Evolutionary conservation across 805 yeast genomes (phyloP), one percentile per base, ranked within the genome.

Genomic region (Suhomyces sp.): DNA sequence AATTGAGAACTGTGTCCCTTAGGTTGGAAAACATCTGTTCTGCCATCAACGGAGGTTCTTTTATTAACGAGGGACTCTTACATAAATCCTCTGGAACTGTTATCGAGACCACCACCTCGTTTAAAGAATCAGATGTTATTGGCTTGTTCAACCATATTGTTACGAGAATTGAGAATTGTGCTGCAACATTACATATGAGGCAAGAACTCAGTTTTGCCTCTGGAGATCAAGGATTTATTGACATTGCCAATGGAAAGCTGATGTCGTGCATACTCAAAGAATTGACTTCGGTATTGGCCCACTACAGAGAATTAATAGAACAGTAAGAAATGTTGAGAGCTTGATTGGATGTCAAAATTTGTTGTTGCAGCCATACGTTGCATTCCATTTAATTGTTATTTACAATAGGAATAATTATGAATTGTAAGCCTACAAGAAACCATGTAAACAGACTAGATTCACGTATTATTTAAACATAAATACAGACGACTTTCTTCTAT

Each of bases 121-220:
- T 56, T 37, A 51, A 54, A 18, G 56, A 52, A 13, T 46, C 45
- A 6, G 88, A 81, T 26, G 52, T 80, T 25, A 56, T 79, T 25
- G 64, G 72, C 4, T 66, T 81, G 28, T 62, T 84, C 41, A 87
- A 81, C 39, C 83, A 79, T 44, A 60, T 81, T 18, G 74, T 83
- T 10, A 76, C 88, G 0, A 70, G 95, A 54, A 65, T 85, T 25
- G 95, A 86, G 51, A 72, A 77, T 35, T 67, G 76, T 40, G 75
- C 76, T 11, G 55, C 63, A 7, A 43, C 54, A 2, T 42, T 68
- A 13, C 54, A 51, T 32, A 35, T 67, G 36, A 49, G 72, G 28
- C 71, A 66, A 37, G 56, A 58, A 27, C 13, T 62, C 41, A 52
- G 54, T 30, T 8, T 25, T 1, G 25, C 42, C 3, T 38, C 43